Evolutionary conservation across 495 filamentous ascomycete species (phyloP).

Genomic region (Neurospora sp.): DNA sequence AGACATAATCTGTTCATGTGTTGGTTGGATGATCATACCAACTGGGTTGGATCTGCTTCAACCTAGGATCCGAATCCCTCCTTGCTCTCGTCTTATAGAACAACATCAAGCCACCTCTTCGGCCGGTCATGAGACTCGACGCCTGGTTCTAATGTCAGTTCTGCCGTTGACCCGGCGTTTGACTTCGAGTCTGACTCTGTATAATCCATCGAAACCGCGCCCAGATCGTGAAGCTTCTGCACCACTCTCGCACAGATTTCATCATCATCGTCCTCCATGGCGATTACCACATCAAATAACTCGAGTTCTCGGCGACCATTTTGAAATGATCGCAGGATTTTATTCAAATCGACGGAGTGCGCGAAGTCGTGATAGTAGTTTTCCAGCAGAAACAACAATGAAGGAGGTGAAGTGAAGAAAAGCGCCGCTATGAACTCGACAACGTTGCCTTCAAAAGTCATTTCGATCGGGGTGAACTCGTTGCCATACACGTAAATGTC

Average conservation of each 20-base stretch:
- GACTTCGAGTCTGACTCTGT: background rate
- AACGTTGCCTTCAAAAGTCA: background rate
- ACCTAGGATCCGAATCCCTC: background rate
- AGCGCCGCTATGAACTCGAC: background rate
- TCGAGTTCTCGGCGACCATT: no score
- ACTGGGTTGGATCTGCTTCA: background rate
- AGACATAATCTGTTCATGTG: background rate
- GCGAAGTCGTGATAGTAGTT: background rate
- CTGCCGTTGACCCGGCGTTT: background rate
- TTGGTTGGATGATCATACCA: background rate
- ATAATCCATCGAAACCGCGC: background rate
- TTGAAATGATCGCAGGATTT: background rate
- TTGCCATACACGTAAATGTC: background rate
- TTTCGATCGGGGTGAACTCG: fast-evolving
- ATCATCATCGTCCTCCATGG: no score
- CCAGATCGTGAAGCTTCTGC: background rate
- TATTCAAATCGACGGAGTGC: background rate
- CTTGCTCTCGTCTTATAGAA: background rate
- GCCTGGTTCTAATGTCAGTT: background rate
- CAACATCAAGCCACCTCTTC: background rate
- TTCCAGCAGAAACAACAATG: background rate
- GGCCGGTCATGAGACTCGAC: fast-evolving
- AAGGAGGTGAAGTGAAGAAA: background rate
- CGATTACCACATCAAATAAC: no score
- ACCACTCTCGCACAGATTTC: background rate